These are phyloP conservation scores for Carex myosuroides DNA, from an alignment of 176 grass and related monocot genomes.

Conservation along the genomic window DNA sequence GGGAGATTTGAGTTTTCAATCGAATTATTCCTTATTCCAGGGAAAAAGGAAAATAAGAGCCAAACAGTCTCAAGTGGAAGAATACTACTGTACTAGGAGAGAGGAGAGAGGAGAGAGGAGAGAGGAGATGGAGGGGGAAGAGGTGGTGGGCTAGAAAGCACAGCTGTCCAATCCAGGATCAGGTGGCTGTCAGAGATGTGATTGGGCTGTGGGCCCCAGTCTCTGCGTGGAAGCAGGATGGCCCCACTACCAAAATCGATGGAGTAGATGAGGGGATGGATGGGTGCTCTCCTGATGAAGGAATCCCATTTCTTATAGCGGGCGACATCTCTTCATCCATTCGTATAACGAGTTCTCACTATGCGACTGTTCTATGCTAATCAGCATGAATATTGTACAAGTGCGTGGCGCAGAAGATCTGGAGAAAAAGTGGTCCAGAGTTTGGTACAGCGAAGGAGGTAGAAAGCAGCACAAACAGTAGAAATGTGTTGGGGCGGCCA, in stretches of 20 bases:
- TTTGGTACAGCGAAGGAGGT: neutral
- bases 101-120: neutral
- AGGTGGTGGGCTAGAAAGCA: neutral
- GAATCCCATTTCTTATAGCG: neutral
- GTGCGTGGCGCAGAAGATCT: neutral
- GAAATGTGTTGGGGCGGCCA: neutral
- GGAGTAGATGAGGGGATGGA: conserved; percentile 1
- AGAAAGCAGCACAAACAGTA: neutral
- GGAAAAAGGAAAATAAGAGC: neutral
- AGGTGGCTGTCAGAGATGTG: conserved; percentile 23
- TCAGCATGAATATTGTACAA: no score
- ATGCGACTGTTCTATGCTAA: no score
- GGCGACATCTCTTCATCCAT: neutral
- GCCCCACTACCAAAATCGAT: conserved; percentile 5
- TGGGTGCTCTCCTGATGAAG: neutral
- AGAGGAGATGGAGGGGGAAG: no score
- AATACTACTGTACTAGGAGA: neutral
- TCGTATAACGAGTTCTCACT: neutral
- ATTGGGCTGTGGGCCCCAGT: neutral
- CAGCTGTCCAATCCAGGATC: conserved; percentile 11
- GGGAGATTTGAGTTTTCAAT: no score
- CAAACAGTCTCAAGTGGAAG: neutral
- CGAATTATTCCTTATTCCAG: neutral
- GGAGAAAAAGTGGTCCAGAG: neutral
- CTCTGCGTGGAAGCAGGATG: neutral